Conservation (phyloP, 2,329 filamentous ascomycete species). For the Neoarthrinium moseri region DNA sequence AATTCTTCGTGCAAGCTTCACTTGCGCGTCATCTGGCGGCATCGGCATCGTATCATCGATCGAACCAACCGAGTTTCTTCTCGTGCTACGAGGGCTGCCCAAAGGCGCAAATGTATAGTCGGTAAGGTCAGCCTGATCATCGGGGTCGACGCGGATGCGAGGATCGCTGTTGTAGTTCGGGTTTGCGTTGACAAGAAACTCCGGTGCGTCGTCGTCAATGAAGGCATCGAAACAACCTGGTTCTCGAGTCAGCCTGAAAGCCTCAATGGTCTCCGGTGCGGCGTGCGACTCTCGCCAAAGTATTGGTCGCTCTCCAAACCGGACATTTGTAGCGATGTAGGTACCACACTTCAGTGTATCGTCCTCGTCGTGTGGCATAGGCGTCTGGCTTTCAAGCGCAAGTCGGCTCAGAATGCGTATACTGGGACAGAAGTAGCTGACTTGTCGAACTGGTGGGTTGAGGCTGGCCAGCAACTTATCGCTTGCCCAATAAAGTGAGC, state of each 20-base stretch:
- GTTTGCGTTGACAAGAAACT: too few relatives aligned
- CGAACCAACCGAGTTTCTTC: too few relatives aligned
- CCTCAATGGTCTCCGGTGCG: not conserved
- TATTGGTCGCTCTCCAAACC: constrained; percentile 14
- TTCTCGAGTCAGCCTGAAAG: constrained; percentile 9
- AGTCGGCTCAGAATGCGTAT: constrained; percentile 9
- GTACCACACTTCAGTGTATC: not conserved
- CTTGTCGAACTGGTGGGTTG: constrained; percentile 11
- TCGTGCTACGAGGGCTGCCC: too few relatives aligned
- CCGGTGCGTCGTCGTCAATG: not conserved
- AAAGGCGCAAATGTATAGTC: too few relatives aligned
- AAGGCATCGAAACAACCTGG: constrained; percentile 12
- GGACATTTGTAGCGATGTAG: constrained; percentile 10
- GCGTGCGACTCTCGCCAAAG: constrained; percentile 10
- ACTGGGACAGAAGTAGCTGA: not conserved
- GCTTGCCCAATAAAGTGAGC: constrained; percentile 13
- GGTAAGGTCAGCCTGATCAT: too few relatives aligned
- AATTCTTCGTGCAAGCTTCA: not conserved
- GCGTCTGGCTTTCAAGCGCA: not conserved
- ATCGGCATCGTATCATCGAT: too few relatives aligned
- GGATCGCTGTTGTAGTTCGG: too few relatives aligned
- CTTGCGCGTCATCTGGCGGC: not conserved
- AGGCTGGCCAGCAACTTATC: constrained; percentile 13
- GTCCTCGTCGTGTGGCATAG: not conserved
- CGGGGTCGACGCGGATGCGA: too few relatives aligned